phyloP scores from a whole-genome alignment of 257 asterid species.

The Salvia splendens region DNA sequence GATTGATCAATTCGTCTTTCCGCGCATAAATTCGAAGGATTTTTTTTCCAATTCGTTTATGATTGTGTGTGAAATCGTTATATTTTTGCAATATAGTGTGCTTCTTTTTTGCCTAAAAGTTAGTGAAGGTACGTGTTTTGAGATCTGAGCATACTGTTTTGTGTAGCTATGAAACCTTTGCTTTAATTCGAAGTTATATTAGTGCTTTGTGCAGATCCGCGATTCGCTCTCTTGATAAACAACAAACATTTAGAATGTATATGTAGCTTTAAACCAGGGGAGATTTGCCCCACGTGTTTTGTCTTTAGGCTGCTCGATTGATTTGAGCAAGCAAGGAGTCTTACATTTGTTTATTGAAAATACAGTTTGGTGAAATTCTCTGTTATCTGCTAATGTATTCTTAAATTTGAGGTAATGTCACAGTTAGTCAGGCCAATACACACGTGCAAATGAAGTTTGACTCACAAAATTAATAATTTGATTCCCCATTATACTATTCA shows the following conservation, averaged over 20 bases:
- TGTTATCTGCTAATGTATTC: constrained; percentile 22
- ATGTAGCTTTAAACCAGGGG: constrained; percentile 9
- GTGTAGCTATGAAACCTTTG: constrained; percentile 29
- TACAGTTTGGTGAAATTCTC: background rate
- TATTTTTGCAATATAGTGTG: background rate
- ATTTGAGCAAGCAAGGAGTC: constrained; percentile 12
- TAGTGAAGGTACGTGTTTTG: constrained; percentile 22
- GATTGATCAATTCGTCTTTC: background rate
- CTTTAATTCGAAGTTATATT: constrained; percentile 36
- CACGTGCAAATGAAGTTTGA: background rate
- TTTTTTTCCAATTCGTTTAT: constrained; percentile 20
- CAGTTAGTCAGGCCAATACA: background rate
- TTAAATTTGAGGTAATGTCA: constrained; percentile 15
- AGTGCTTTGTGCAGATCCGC: constrained; percentile 44
- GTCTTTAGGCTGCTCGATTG: constrained; percentile 19
- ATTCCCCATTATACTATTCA: background rate
- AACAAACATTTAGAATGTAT: constrained; percentile 27
- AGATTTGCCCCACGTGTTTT: constrained; percentile 31
- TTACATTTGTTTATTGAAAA: background rate
- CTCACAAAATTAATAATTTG: constrained; percentile 17
- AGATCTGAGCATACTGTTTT: constrained; percentile 36
- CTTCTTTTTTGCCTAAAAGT: constrained; percentile 12
- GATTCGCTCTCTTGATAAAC: constrained; percentile 39
- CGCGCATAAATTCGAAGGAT: constrained; percentile 5
- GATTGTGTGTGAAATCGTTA: constrained; percentile 11